These are phyloP conservation scores for Amanita rimosa DNA, from an alignment of 768 basidiomycete species.

Conservation along the genomic window DNA sequence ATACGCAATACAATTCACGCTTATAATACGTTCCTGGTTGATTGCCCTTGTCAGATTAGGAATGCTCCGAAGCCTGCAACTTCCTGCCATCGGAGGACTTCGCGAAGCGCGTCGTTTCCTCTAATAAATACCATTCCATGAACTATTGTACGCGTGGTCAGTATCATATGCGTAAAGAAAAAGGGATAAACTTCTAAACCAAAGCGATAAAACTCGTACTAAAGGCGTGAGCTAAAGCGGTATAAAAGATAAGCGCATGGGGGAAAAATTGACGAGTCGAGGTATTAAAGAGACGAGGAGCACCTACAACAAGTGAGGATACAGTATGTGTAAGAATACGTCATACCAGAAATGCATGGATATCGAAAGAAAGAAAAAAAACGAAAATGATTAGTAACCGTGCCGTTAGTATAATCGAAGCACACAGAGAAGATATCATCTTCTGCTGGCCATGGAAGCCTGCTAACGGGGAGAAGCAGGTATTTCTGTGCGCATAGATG, in stretches of 20 bases:
- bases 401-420: too few species aligned
- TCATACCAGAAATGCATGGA: not conserved
- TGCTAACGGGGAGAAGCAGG: conserved; percentile 17
- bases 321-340: not conserved
- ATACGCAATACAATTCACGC: too few species aligned
- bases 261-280: not conserved
- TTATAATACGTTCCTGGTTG: too few species aligned
- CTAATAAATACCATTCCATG: not conserved
- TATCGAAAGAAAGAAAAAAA: not conserved
- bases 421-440: not conserved
- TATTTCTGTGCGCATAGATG: conserved; percentile 31
- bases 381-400: not conserved
- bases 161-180: not conserved
- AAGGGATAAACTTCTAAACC: not conserved
- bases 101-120: not conserved
- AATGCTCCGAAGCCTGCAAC: too few species aligned
- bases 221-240: not conserved
- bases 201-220: not conserved
- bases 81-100: too few species aligned
- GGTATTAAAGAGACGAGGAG: not conserved
- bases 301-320: not conserved
- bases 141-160: not conserved
- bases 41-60: too few species aligned
- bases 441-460: not conserved
- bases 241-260: not conserved